Percentiles rank a stretch among this genome's conserved stretches.
Conservation (phyloP, 1,139 yeast genomes). For the Entelexis sorbosivorans region DNA sequence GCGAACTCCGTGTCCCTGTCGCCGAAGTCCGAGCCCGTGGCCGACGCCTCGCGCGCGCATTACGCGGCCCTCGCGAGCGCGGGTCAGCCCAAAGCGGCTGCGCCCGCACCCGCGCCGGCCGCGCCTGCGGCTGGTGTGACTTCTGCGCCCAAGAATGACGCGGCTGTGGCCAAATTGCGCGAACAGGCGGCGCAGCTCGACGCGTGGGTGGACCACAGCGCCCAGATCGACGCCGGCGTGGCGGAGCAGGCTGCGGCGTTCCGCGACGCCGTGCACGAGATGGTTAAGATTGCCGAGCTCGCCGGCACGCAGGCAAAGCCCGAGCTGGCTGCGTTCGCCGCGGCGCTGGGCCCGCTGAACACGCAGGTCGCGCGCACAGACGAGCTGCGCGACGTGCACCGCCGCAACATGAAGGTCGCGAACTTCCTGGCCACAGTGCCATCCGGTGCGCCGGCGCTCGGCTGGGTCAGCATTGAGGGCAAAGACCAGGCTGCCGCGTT, state of each 20-base stretch:
- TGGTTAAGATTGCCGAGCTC: slow-evolving; percentile 46
- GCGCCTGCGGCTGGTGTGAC: slow-evolving; percentile 23
- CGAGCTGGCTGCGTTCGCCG: slow-evolving; percentile 41
- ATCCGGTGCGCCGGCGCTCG: slow-evolving; percentile 82
- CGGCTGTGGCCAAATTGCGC: slow-evolving; percentile 16
- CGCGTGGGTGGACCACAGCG: slow-evolving; percentile 42
- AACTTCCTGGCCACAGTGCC: slow-evolving; percentile 73
- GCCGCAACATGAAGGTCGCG: slow-evolving; percentile 46
- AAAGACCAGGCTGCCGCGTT: slow-evolving; percentile 47
- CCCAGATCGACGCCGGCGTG: slow-evolving; percentile 51
- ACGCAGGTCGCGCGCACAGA: slow-evolving; percentile 47
- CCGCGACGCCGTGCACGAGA: slow-evolving; percentile 49
- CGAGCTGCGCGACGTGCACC: slow-evolving; percentile 57
- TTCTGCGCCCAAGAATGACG: slow-evolving; percentile 20
- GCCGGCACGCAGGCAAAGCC: slow-evolving; percentile 60
- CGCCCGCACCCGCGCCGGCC: slow-evolving; percentile 12
- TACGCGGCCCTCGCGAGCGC: background rate
- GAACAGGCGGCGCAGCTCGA: slow-evolving; percentile 19
- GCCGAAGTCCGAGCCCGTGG: slow-evolving; percentile 8
- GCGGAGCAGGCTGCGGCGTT: slow-evolving; percentile 48
- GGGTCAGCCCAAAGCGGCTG: background rate
- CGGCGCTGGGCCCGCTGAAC: slow-evolving; percentile 60
- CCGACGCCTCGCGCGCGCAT: background rate
- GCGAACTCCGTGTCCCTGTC: slow-evolving; percentile 14
- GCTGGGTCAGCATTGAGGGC: slow-evolving; percentile 74